These are phyloP conservation scores for Apium graveolens DNA, from an alignment of 129 eudicot genomes.

Conservation along the genomic window DNA sequence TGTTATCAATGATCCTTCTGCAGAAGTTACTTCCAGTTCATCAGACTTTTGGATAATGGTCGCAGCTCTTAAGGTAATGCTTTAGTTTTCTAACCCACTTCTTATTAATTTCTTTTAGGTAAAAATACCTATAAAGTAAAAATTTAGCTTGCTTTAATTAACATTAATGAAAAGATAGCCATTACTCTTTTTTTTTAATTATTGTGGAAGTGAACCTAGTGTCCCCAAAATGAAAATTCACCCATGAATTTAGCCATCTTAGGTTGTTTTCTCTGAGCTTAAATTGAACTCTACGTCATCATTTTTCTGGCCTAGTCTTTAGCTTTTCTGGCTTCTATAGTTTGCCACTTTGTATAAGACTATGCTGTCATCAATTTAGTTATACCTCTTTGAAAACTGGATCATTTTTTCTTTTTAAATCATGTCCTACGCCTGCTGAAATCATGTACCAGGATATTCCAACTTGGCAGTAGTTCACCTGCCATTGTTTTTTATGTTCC, in stretches of 20 bases:
- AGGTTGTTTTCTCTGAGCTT: background rate
- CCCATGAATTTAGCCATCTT: background rate
- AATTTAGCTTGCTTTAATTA: background rate
- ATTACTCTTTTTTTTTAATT: background rate
- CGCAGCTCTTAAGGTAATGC: slow-evolving; percentile 80
- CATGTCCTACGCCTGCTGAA: background rate
- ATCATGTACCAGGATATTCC: background rate
- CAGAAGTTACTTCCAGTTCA: slow-evolving; percentile 71
- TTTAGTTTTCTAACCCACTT: background rate
- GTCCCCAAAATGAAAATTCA: background rate
- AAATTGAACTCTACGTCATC: background rate
- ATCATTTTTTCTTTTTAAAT: background rate
- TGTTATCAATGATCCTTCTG: slow-evolving; percentile 60
- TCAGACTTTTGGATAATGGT: slow-evolving; percentile 97
- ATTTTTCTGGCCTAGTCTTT: background rate
- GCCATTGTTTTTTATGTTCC: background rate
- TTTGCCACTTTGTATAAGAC: background rate
- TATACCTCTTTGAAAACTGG: background rate
- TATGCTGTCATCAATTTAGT: background rate
- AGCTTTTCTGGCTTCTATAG: background rate
- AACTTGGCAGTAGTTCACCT: background rate
- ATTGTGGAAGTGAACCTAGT: background rate
- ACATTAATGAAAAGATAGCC: background rate
- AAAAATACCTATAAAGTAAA: too few species aligned
- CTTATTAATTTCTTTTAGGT: background rate